These are phyloP conservation scores for Kokia cookei DNA, from an alignment of 441 rosid genomes.

Conservation along the genomic window DNA sequence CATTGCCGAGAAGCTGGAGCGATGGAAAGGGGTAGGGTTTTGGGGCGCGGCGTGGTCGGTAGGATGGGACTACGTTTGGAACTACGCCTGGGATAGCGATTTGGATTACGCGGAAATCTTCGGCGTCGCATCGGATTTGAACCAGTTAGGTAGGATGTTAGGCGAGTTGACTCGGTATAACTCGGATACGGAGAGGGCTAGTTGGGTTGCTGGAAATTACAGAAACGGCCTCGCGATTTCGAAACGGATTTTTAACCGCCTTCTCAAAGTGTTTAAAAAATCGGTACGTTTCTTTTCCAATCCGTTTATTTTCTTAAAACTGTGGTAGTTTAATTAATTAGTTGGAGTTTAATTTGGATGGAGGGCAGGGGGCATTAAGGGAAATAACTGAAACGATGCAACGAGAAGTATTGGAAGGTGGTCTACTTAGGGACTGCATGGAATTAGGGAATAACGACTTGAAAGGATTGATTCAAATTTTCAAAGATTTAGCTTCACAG, in stretches of 20 bases:
- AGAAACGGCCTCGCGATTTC: slow-evolving; percentile 36
- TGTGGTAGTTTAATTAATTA: background rate
- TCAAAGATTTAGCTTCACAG: slow-evolving; percentile 43
- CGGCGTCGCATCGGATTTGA: slow-evolving; percentile 54
- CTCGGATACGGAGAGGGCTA: slow-evolving; percentile 42
- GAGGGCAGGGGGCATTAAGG: slow-evolving; percentile 58
- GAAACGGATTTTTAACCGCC: slow-evolving; percentile 35
- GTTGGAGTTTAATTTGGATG: background rate
- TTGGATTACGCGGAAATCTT: slow-evolving; percentile 44
- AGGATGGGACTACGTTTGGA: slow-evolving; percentile 63
- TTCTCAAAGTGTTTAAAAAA: slow-evolving; percentile 38
- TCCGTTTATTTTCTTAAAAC: background rate
- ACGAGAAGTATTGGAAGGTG: slow-evolving; percentile 61
- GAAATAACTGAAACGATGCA: slow-evolving; percentile 48
- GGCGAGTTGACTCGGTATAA: slow-evolving; percentile 38
- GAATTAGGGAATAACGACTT: slow-evolving; percentile 57
- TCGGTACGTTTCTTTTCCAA: slow-evolving; percentile 33
- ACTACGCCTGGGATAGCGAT: slow-evolving; percentile 59
- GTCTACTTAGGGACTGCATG: slow-evolving; percentile 60
- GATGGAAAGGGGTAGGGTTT: slow-evolving; percentile 35
- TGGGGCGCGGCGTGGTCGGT: slow-evolving; percentile 42
- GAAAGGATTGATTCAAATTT: slow-evolving; percentile 53
- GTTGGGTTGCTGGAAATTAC: slow-evolving; percentile 46
- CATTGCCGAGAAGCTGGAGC: slow-evolving; percentile 48
- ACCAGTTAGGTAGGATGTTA: slow-evolving; percentile 38